These are phyloP conservation scores for Prosopis cineraria DNA, from an alignment of 306 rosid genomes.

Conservation along the genomic window DNA sequence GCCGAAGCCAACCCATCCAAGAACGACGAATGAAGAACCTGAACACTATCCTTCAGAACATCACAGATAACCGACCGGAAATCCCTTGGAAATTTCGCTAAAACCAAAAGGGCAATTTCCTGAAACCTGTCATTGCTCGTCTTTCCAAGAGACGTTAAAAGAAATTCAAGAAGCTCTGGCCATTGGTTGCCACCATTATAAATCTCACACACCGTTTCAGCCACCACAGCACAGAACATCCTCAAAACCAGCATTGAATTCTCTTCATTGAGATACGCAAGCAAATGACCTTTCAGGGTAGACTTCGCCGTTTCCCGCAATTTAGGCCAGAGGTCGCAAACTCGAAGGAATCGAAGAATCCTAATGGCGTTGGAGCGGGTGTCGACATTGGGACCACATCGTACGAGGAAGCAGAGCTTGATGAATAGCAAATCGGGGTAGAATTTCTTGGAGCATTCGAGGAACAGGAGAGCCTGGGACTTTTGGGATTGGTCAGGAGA, in stretches of 20 bases:
- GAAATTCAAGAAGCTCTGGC: conserved; percentile 33
- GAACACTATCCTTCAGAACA: neutral
- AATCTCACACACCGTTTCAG: conserved; percentile 29
- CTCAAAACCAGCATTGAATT: conserved; percentile 35
- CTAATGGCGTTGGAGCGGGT: conserved; percentile 44
- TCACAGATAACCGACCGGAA: conserved; percentile 2
- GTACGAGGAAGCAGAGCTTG: conserved; percentile 41
- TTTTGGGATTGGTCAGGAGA: neutral
- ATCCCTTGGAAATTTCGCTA: conserved; percentile 22
- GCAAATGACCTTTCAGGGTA: conserved; percentile 33
- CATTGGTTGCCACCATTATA: conserved; percentile 25
- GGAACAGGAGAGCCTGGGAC: conserved; percentile 31
- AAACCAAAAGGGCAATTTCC: conserved; percentile 31
- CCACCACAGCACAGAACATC: conserved; percentile 16
- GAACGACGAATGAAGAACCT: conserved; percentile 13
- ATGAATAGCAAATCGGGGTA: conserved; percentile 45
- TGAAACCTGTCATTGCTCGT: conserved; percentile 11
- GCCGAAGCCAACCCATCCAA: conserved; percentile 18
- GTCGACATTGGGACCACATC: neutral
- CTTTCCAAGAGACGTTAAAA: neutral
- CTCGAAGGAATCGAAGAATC: conserved; percentile 16
- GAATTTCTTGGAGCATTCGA: conserved; percentile 42
- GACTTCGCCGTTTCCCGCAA: neutral
- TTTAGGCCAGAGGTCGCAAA: conserved; percentile 31
- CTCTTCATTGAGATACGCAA: conserved; percentile 32